These are phyloP conservation scores for Cenchrus fungigraminus DNA, from an alignment of 176 grass and related monocot species.

Conservation along the genomic window DNA sequence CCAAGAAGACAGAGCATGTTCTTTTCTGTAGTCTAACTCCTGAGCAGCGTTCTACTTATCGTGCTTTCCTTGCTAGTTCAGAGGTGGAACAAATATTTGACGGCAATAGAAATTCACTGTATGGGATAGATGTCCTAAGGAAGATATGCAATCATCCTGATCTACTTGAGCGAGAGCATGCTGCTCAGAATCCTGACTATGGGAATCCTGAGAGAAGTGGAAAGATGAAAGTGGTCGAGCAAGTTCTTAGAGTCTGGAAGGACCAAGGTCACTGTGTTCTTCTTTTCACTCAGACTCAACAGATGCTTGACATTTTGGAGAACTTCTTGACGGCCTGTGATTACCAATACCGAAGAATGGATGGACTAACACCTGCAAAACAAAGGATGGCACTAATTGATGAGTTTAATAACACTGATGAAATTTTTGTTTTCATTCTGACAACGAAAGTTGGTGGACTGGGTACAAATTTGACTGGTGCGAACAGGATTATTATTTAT, in stretches of 20 bases:
- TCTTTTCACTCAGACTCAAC: conserved; percentile 89
- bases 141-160: conserved; percentile 98
- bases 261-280: conserved; percentile 88
- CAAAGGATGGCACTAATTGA: conserved; percentile 94
- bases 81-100: conserved; percentile 98
- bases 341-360: conserved; percentile 86
- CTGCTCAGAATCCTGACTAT: conserved; percentile 81
- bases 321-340: conserved; percentile 60
- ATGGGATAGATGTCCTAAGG: conserved; percentile 87
- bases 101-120: conserved; percentile 82
- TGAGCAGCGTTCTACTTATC: conserved; percentile 73
- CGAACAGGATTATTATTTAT: conserved; percentile 84
- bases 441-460: conserved; percentile 97
- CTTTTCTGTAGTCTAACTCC: conserved; percentile 86
- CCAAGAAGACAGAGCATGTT: conserved; percentile 95
- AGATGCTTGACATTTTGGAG: conserved; percentile 96
- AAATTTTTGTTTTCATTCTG: conserved; percentile 86
- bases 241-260: conserved; percentile 91
- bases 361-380: conserved; percentile 90
- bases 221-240: conserved; percentile 92
- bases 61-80: conserved; percentile 91
- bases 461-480: conserved; percentile 91
- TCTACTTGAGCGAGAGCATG: conserved; percentile 89
- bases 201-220: conserved; percentile 83
- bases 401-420: conserved; percentile 86